Evolutionary conservation across 2,329 filamentous ascomycete genomes (phyloP).

Genomic region (Colletotrichum graminicola): DNA sequence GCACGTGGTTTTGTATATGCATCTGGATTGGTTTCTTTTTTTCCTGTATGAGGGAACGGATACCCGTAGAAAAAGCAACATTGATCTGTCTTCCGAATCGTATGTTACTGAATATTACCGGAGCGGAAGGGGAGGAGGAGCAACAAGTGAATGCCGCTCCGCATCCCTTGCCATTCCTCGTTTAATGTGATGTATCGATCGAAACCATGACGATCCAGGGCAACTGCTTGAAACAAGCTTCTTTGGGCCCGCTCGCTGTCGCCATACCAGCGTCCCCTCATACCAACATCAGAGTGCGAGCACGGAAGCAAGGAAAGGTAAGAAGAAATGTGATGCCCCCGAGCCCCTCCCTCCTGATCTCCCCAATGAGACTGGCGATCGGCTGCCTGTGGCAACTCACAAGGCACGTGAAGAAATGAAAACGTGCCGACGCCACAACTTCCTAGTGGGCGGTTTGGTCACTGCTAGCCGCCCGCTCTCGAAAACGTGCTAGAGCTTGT

Average conservation of each 20-base stretch:
- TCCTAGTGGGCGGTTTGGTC: constrained; percentile 15
- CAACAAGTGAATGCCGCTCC: neutral
- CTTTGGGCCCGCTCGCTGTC: neutral
- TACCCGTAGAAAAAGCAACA: constrained; percentile 39
- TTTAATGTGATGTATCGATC: neutral
- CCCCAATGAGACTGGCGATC: neutral
- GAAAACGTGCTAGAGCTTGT: constrained; percentile 3
- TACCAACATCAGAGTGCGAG: neutral
- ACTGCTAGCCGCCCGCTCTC: neutral
- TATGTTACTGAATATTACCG: neutral
- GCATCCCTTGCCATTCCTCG: constrained; percentile 16
- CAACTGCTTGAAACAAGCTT: neutral
- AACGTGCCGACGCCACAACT: constrained; percentile 35
- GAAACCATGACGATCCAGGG: neutral
- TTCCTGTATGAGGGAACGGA: constrained; percentile 20
- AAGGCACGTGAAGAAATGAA: constrained; percentile 35
- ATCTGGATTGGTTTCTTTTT: constrained; percentile 7
- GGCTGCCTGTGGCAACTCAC: constrained; percentile 26
- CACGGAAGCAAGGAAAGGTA: constrained; percentile 3
- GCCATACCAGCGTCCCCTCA: neutral
- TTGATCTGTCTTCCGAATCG: constrained; percentile 7
- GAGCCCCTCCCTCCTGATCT: constrained; percentile 4
- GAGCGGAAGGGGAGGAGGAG: neutral
- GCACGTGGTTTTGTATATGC: neutral
- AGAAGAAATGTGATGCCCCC: neutral